Evolutionary conservation across 208 protist genomes (phyloP).

Genomic region (Crithidia thermophila): DNA sequence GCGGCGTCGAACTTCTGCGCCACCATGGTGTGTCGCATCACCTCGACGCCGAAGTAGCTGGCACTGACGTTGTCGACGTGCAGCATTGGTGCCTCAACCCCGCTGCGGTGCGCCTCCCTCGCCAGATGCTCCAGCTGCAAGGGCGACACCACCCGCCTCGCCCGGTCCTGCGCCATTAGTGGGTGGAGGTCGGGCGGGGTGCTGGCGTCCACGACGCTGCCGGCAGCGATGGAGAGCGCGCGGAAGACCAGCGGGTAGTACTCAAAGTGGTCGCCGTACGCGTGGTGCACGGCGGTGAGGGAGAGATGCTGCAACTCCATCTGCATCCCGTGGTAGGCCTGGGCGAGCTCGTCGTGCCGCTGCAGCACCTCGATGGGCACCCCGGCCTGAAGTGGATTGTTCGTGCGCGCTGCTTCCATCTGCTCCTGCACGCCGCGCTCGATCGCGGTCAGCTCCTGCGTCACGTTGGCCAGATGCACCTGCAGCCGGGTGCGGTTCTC

Average conservation of each 20-base stretch:
- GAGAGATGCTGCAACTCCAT: constrained; percentile 38
- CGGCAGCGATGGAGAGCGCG: constrained; percentile 4
- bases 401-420: constrained; percentile 30
- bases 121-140: constrained; percentile 10
- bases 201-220: constrained; percentile 23
- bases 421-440: constrained; percentile 29
- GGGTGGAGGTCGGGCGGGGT: constrained; percentile 4
- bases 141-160: constrained; percentile 7
- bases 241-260: constrained; percentile 56
- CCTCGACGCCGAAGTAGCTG: constrained; percentile 31
- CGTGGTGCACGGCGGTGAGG: constrained; percentile 40
- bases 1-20: constrained; percentile 27
- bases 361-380: constrained; percentile 47
- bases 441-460: constrained; percentile 23
- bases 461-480: constrained; percentile 28
- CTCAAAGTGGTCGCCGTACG: constrained; percentile 75
- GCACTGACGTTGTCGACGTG: constrained; percentile 65
- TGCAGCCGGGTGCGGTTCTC: constrained; percentile 33
- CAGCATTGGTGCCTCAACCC: constrained; percentile 2
- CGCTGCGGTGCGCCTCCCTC: constrained; percentile 4
- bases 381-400: constrained; percentile 45
- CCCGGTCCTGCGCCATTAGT: constrained; percentile 2
- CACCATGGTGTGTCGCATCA: constrained; percentile 34
- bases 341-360: constrained; percentile 26
- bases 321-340: constrained; percentile 7